These are phyloP conservation scores for Backusella westeae DNA, from an alignment of 192 early-diverging fungal species.

Conservation along the genomic window DNA sequence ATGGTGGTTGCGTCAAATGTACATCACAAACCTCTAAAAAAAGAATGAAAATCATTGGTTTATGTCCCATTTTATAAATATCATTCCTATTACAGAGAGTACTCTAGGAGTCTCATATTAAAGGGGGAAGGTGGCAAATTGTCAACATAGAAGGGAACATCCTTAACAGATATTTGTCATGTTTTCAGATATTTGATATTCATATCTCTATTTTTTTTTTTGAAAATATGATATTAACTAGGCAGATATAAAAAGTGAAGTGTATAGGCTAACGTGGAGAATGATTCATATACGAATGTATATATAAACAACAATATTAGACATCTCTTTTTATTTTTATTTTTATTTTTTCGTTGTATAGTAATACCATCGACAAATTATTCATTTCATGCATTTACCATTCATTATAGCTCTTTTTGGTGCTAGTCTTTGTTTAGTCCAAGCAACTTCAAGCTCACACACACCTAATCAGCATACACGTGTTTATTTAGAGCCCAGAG, in stretches of 20 bases:
- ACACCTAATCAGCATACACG: not conserved
- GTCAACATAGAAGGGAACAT: not conserved
- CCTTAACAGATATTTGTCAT: not conserved
- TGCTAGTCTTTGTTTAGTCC: not conserved
- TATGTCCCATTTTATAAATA: too few relatives aligned
- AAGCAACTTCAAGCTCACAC: not conserved
- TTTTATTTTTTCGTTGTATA: not conserved
- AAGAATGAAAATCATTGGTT: too few relatives aligned
- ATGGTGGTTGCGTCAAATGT: too few relatives aligned
- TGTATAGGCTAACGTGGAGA: not conserved
- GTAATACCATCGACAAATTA: not conserved
- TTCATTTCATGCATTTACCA: not conserved
- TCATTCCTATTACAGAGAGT: too few relatives aligned
- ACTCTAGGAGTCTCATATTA: too few relatives aligned
- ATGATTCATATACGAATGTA: not conserved
- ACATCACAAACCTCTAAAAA: too few relatives aligned
- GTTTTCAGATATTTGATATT: not conserved
- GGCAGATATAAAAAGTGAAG: not conserved
- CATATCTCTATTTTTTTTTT: not conserved
- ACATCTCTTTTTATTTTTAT: not conserved
- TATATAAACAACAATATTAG: not conserved
- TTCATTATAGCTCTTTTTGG: not conserved
- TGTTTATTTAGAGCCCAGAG: not conserved
- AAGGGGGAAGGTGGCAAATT: not conserved
- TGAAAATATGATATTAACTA: not conserved